These are phyloP conservation scores for Arabidopsis lyrata DNA, from an alignment of 441 rosid genomes.

Conservation along the genomic window DNA sequence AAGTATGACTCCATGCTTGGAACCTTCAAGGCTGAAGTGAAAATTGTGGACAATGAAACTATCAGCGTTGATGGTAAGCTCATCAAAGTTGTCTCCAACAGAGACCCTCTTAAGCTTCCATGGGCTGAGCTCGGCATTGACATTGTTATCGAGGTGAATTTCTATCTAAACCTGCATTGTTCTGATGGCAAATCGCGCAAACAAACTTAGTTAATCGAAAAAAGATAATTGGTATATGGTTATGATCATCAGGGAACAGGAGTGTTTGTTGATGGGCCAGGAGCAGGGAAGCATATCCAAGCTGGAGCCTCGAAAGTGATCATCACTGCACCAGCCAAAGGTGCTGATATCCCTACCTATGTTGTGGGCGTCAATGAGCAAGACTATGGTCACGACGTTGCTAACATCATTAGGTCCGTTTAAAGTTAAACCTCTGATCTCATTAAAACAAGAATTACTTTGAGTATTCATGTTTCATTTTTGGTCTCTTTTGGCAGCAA, in stretches of 20 bases:
- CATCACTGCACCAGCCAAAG: conserved; percentile 98
- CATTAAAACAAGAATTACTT: not conserved
- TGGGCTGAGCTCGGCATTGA: conserved; percentile 98
- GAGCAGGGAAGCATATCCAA: conserved; percentile 93
- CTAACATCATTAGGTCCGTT: conserved; percentile 81
- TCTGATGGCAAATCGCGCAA: conserved; percentile 52
- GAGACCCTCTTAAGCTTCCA: conserved; percentile 97
- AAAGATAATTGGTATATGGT: not conserved
- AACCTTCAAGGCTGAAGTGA: conserved; percentile 92
- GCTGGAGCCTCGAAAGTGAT: conserved; percentile 98
- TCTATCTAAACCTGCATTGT: conserved; percentile 14
- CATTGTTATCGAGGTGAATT: conserved; percentile 87
- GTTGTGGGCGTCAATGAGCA: conserved; percentile 92
- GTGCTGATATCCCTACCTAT: conserved; percentile 96
- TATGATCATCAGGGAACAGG: conserved; percentile 76
- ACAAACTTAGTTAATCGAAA: not conserved
- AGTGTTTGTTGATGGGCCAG: conserved; percentile 91
- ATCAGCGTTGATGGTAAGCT: conserved; percentile 88
- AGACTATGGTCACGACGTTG: conserved; percentile 77
- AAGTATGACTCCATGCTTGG: conserved; percentile 96
- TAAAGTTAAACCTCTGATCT: conserved; percentile 14
- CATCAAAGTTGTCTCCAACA: conserved; percentile 84
- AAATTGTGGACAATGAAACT: conserved; percentile 72
- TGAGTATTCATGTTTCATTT: conserved; percentile 21
- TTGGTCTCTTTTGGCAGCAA: conserved; percentile 60